Evolutionary conservation across 2,329 filamentous ascomycete species (phyloP).

Genomic region (Alternaria solani): DNA sequence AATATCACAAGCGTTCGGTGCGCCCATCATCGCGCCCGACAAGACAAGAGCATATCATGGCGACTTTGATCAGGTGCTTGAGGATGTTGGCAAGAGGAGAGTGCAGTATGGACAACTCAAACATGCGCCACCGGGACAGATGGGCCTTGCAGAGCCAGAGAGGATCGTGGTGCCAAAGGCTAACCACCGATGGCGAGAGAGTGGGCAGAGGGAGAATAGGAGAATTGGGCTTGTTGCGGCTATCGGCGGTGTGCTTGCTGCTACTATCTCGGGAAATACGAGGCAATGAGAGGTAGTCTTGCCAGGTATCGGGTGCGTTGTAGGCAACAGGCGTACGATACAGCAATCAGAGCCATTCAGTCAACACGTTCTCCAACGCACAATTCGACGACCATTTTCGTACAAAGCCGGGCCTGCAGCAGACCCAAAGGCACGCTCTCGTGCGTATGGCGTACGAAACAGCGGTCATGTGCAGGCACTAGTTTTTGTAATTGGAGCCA

Average conservation of each 20-base stretch:
- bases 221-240: conserved; percentile 20
- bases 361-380: too few species aligned
- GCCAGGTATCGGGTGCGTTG: not conserved
- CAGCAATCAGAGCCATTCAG: not conserved
- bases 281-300: not conserved
- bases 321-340: not conserved
- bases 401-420: too few species aligned
- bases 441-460: too few species aligned
- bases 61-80: conserved; percentile 31
- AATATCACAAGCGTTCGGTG: conserved; percentile 47
- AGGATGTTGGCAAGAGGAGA: conserved; percentile 28
- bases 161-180: conserved; percentile 14
- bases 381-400: too few species aligned
- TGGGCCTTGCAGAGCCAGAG: conserved; percentile 33
- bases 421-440: too few species aligned
- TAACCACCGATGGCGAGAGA: not conserved
- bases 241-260: conserved; percentile 24
- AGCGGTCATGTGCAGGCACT: not conserved
- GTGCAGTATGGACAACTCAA: conserved; percentile 31
- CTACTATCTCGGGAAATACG: conserved; percentile 14
- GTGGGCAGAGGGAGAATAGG: conserved; percentile 5
- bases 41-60: conserved; percentile 28
- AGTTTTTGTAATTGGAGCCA: not conserved
- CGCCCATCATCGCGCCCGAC: conserved; percentile 31
- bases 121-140: conserved; percentile 26